Percentiles rank a stretch among this genome's conserved stretches.
phyloP scores from a whole-genome alignment of 2,329 filamentous ascomycete species.

The Microascus cirrosus region DNA sequence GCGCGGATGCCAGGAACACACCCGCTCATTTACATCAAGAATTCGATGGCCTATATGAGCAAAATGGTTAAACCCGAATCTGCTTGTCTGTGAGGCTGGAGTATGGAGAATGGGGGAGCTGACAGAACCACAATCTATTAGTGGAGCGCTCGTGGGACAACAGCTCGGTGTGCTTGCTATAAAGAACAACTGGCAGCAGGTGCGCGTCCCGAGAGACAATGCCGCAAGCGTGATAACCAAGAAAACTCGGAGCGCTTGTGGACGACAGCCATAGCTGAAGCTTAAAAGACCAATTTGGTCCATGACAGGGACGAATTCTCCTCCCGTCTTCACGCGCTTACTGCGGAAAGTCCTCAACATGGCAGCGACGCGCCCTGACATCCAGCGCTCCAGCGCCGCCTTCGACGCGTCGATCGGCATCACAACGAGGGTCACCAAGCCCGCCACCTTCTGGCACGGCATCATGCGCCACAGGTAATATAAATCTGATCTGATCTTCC shows the following conservation, averaged over 20 bases:
- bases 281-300: background rate
- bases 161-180: too few relatives aligned
- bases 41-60: background rate
- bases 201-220: too few relatives aligned
- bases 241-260: background rate
- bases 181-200: too few relatives aligned
- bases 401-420: slow-evolving; percentile 25
- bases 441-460: slow-evolving; percentile 24
- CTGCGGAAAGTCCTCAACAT: background rate
- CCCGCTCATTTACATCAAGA: too few relatives aligned
- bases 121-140: background rate
- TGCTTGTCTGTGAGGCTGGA: background rate
- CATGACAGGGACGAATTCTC: background rate
- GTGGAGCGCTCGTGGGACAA: background rate
- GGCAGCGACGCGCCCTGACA: background rate
- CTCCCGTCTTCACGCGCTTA: background rate
- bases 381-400: slow-evolving; percentile 11
- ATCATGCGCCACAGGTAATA: slow-evolving; percentile 9
- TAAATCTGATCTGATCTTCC: background rate
- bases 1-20: too few relatives aligned
- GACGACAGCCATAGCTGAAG: background rate
- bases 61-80: background rate
- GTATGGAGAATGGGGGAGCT: background rate
- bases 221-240: too few relatives aligned
- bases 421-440: slow-evolving; percentile 25